A percentile compares a stretch with the other conserved stretches of the same genome.
phyloP scores from a whole-genome alignment of 495 filamentous ascomycete species.

The Echria macrotheca region DNA sequence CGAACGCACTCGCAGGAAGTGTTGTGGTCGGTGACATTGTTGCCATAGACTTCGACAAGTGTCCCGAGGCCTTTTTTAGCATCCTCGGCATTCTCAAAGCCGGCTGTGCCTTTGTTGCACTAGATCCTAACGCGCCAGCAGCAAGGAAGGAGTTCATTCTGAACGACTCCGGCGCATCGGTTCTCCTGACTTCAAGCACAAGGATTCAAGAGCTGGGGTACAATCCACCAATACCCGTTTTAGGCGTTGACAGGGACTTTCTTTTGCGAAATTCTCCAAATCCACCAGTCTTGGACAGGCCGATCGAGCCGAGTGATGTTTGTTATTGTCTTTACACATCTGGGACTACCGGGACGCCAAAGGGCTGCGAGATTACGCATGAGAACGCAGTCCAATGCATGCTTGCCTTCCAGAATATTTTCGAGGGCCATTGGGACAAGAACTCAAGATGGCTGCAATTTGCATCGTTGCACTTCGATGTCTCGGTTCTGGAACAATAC shows the following conservation, averaged over 20 bases:
- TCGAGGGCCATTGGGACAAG: conserved; percentile 59
- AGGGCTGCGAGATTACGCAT: conserved; percentile 72
- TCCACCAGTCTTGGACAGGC: conserved; percentile 18
- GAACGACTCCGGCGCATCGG: conserved; percentile 51
- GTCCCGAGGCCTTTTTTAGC: conserved; percentile 68
- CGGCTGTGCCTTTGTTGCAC: conserved; percentile 75
- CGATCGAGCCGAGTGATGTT: conserved; percentile 39
- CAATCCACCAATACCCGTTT: conserved; percentile 26
- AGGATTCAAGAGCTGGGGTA: conserved; percentile 24
- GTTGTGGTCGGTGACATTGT: conserved; percentile 51
- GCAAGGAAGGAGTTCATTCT: conserved; percentile 62
- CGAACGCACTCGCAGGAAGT: conserved; percentile 43
- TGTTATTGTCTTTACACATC: conserved; percentile 78
- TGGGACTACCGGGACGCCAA: conserved; percentile 75
- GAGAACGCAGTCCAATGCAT: conserved; percentile 72
- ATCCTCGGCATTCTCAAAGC: conserved; percentile 77
- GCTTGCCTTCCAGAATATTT: conserved; percentile 65
- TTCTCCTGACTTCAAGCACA: conserved; percentile 41
- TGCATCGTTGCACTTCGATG: conserved; percentile 84
- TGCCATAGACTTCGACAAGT: conserved; percentile 75
- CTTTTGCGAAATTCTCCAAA: conserved; percentile 22
- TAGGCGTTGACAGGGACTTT: conserved; percentile 34
- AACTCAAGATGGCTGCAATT: conserved; percentile 79
- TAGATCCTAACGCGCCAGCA: conserved; percentile 59
- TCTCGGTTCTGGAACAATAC: conserved; percentile 81